Evolutionary conservation across 2,329 filamentous ascomycete genomes (phyloP).

Genomic region (Bretziella fagacearum): DNA sequence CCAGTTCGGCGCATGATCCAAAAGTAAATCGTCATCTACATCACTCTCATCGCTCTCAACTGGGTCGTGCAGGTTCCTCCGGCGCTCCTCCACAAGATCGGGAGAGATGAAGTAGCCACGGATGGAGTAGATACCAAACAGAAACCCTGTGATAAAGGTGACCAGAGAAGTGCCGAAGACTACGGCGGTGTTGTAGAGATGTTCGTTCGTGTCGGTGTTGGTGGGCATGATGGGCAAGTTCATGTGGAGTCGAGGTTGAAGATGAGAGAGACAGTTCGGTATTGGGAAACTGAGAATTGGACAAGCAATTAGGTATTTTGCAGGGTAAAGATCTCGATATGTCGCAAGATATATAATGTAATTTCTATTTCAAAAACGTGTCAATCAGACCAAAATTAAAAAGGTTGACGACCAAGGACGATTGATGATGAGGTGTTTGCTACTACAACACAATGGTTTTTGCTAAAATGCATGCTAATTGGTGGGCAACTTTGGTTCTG

Average conservation of each 20-base stretch:
- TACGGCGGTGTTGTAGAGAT: slow-evolving; percentile 33
- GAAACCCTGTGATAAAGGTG: slow-evolving; percentile 59
- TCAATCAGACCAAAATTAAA: too few relatives aligned
- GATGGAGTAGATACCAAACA: slow-evolving; percentile 59
- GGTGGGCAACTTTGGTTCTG: too few relatives aligned
- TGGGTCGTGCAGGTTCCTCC: slow-evolving; percentile 39
- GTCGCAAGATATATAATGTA: too few relatives aligned
- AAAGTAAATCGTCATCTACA: slow-evolving; percentile 40
- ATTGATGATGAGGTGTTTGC: too few relatives aligned
- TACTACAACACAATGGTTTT: too few relatives aligned
- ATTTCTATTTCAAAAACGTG: too few relatives aligned
- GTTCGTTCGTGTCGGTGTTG: slow-evolving; percentile 21
- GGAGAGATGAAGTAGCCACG: slow-evolving; percentile 43
- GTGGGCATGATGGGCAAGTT: neutral
- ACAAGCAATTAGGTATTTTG: too few relatives aligned
- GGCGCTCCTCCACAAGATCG: slow-evolving; percentile 37
- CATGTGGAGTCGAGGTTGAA: neutral
- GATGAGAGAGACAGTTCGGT: neutral
- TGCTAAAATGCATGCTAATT: too few relatives aligned
- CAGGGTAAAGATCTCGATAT: too few relatives aligned
- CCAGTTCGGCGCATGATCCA: slow-evolving; percentile 55
- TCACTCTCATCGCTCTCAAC: slow-evolving; percentile 55
- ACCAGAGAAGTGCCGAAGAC: slow-evolving; percentile 59
- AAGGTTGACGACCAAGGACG: too few relatives aligned
- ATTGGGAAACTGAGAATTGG: neutral